phyloP scores from a whole-genome alignment of 768 basidiomycete species.

The Chalciporus pseudorubinellus region DNA sequence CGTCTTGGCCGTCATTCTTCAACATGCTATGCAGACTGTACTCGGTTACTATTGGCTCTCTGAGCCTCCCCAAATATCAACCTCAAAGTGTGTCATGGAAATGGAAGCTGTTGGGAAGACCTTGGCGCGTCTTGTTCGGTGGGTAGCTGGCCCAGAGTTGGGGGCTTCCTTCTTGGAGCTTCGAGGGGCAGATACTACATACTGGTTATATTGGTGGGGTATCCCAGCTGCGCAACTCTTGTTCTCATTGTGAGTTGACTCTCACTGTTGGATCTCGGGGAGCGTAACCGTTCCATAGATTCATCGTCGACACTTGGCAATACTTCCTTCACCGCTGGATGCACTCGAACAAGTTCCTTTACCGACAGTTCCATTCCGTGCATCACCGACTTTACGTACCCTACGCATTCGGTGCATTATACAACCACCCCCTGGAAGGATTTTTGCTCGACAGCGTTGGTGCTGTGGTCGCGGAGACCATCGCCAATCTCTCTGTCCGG shows the following conservation, averaged over 20 bases:
- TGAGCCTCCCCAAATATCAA: slow-evolving; percentile 33
- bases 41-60: slow-evolving; percentile 71
- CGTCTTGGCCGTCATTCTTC: slow-evolving; percentile 75
- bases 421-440: slow-evolving; percentile 97
- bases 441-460: slow-evolving; percentile 86
- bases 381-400: slow-evolving; percentile 97
- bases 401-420: slow-evolving; percentile 93
- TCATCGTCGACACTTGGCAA: slow-evolving; percentile 96
- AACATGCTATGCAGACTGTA: slow-evolving; percentile 81
- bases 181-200: slow-evolving; percentile 45
- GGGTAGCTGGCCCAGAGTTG: slow-evolving; percentile 41
- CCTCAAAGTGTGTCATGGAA: slow-evolving; percentile 40
- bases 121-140: slow-evolving; percentile 39
- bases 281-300: slow-evolving; percentile 45
- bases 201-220: slow-evolving; percentile 90
- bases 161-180: slow-evolving; percentile 36
- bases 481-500: slow-evolving; percentile 68
- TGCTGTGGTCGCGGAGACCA: slow-evolving; percentile 68
- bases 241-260: slow-evolving; percentile 74
- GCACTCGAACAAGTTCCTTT: slow-evolving; percentile 89
- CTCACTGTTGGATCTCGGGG: background rate
- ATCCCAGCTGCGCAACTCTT: slow-evolving; percentile 73
- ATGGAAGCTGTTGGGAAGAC: slow-evolving; percentile 41
- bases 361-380: slow-evolving; percentile 87
- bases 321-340: slow-evolving; percentile 92